Conservation (phyloP, 768 basidiomycete genomes). For the Daedaleopsis sinensis region DNA sequence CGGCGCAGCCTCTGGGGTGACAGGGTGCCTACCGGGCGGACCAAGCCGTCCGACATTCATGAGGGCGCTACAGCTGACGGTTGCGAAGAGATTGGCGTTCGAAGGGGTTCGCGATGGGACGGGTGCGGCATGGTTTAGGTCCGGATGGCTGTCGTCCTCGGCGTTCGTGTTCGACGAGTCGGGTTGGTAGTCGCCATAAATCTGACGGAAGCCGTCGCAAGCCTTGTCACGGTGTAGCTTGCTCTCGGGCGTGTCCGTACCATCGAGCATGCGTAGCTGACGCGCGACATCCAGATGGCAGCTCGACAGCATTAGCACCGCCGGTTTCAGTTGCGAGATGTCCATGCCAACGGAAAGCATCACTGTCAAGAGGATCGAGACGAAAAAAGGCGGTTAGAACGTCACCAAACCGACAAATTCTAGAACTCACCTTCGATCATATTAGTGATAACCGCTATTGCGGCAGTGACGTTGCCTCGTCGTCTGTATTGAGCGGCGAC, state of each 20-base stretch:
- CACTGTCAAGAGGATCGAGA: constrained; percentile 34
- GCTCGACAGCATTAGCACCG: constrained; percentile 54
- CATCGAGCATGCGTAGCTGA: constrained; percentile 32
- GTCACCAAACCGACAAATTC: neutral
- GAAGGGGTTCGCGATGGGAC: neutral
- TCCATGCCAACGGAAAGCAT: constrained; percentile 39
- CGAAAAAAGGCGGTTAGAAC: neutral
- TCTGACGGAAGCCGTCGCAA: constrained; percentile 9
- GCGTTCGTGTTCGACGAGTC: neutral
- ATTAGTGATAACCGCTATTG: constrained; percentile 44
- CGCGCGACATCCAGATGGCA: constrained; percentile 52
- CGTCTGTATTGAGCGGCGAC: constrained; percentile 57
- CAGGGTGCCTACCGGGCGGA: neutral
- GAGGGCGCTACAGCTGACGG: neutral
- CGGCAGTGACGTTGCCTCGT: constrained; percentile 46
- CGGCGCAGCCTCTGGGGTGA: neutral
- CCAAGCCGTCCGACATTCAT: neutral
- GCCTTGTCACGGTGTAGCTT: constrained; percentile 43
- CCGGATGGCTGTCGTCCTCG: neutral
- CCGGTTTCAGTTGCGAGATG: constrained; percentile 47
- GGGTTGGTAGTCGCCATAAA: constrained; percentile 16
- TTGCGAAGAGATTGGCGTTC: neutral
- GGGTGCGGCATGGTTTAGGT: neutral
- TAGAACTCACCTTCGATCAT: constrained; percentile 50
- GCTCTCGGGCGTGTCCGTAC: constrained; percentile 30